Evolutionary conservation across 2,329 filamentous ascomycete species (phyloP).

Genomic region (Fusarium pseudograminearum): DNA sequence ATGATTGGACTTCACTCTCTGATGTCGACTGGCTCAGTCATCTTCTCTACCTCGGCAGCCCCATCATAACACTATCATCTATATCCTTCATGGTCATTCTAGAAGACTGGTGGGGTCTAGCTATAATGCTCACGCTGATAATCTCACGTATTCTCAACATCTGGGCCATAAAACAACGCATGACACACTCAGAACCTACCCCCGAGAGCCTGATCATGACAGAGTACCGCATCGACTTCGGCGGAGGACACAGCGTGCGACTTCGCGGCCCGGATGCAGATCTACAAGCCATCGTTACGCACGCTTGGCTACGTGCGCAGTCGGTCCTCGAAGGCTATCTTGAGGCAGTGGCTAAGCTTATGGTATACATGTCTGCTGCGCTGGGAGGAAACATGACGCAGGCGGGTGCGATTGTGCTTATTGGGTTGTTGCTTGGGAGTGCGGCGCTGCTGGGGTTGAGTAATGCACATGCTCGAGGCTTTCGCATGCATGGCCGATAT

Average conservation of each 20-base stretch:
- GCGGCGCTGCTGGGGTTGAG: conserved; percentile 66
- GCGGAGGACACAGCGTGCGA: conserved; percentile 62
- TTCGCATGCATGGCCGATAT: conserved; percentile 65
- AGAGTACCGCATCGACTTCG: conserved; percentile 66
- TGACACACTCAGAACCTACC: conserved; percentile 27
- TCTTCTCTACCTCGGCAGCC: conserved; percentile 61
- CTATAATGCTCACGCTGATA: conserved; percentile 62
- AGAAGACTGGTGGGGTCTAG: conserved; percentile 65
- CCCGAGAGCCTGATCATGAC: conserved; percentile 36
- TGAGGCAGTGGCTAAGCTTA: conserved; percentile 65
- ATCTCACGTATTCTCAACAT: conserved; percentile 67
- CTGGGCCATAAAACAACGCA: conserved; percentile 66
- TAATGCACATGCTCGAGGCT: conserved; percentile 61
- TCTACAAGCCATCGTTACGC: conserved; percentile 69
- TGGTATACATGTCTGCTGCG: conserved; percentile 69
- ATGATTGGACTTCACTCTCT: conserved; percentile 38
- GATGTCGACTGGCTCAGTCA: conserved; percentile 62
- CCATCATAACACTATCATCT: conserved; percentile 59
- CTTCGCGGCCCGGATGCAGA: conserved; percentile 67
- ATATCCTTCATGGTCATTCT: conserved; percentile 60
- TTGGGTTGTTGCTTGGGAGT: conserved; percentile 64
- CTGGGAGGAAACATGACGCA: conserved; percentile 68
- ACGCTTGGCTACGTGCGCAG: conserved; percentile 66
- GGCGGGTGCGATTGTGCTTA: conserved; percentile 63
- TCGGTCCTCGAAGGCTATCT: conserved; percentile 64